Percentiles rank a stretch among this genome's conserved stretches.
Conservation (phyloP, 257 asterid species). For the Nicotiana knightiana region DNA sequence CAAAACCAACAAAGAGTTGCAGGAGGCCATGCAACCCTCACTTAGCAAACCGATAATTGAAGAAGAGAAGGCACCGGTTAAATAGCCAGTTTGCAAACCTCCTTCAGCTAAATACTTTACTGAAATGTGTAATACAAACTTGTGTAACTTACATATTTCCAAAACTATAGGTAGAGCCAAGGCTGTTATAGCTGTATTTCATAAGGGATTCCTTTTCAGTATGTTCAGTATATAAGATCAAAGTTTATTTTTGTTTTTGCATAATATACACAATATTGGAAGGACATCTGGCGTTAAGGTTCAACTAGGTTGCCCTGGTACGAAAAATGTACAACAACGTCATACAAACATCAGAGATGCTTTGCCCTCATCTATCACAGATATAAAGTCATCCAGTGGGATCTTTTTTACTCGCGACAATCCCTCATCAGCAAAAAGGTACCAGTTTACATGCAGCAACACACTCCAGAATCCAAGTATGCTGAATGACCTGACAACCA, state of each 20-base stretch:
- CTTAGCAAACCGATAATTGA: not conserved
- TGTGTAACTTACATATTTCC: not conserved
- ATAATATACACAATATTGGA: not conserved
- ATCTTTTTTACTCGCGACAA: not conserved
- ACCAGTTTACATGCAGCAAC: constrained; percentile 57
- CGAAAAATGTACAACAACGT: not conserved
- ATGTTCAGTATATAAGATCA: not conserved
- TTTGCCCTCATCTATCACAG: not conserved
- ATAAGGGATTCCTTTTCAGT: not conserved
- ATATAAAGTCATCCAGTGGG: not conserved
- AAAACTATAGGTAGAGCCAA: not conserved
- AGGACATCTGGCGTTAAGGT: not conserved
- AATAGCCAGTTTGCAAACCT: not conserved
- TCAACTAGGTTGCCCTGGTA: not conserved
- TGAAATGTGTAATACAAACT: not conserved
- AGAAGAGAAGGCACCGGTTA: not conserved
- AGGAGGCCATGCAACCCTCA: constrained; percentile 14
- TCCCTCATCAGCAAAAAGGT: constrained; percentile 18
- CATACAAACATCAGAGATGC: not conserved
- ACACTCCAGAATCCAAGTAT: constrained; percentile 90
- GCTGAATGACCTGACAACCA: constrained; percentile 40
- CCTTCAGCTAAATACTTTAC: not conserved
- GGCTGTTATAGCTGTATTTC: not conserved
- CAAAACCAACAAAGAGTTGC: constrained; percentile 13
- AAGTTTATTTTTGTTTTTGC: not conserved